phyloP scores from a whole-genome alignment of 345 rosid species.

The Chamaenerion angustifolium region DNA sequence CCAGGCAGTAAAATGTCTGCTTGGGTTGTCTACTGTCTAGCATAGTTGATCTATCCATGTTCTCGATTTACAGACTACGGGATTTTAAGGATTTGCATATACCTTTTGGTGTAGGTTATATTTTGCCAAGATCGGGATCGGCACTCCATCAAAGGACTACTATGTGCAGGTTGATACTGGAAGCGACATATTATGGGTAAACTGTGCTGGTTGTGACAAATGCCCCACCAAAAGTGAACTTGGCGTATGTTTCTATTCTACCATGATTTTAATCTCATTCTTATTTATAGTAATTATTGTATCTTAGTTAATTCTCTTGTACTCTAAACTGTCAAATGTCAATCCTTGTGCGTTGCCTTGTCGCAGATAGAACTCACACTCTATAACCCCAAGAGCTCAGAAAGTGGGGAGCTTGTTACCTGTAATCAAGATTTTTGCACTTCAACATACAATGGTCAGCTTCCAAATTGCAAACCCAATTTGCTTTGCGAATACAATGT shows the following conservation, averaged over 20 bases:
- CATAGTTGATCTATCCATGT: neutral
- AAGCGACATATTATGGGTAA: slow-evolving; percentile 40
- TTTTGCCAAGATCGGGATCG: slow-evolving; percentile 29
- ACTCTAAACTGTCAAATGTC: neutral
- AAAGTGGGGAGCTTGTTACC: slow-evolving; percentile 11
- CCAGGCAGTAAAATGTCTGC: no score
- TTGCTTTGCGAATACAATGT: slow-evolving; percentile 23
- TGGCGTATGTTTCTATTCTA: slow-evolving; percentile 19
- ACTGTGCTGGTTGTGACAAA: slow-evolving; percentile 22
- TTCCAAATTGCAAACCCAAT: slow-evolving; percentile 19
- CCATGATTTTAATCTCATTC: neutral
- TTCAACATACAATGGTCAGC: slow-evolving; percentile 16
- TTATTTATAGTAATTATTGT: neutral
- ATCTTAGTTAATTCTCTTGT: neutral
- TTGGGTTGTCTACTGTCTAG: neutral
- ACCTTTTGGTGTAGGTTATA: slow-evolving; percentile 18
- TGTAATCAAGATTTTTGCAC: slow-evolving; percentile 27
- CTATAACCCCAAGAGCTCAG: slow-evolving; percentile 22
- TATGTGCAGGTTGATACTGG: slow-evolving; percentile 42
- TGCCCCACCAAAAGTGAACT: slow-evolving; percentile 32
- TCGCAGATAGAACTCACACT: slow-evolving; percentile 23
- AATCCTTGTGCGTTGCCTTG: neutral
- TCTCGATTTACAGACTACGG: neutral
- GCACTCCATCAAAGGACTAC: slow-evolving; percentile 27
- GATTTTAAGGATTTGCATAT: neutral